Evolutionary conservation across 2,329 filamentous ascomycete species (phyloP).

Genomic region (Didymella exigua): DNA sequence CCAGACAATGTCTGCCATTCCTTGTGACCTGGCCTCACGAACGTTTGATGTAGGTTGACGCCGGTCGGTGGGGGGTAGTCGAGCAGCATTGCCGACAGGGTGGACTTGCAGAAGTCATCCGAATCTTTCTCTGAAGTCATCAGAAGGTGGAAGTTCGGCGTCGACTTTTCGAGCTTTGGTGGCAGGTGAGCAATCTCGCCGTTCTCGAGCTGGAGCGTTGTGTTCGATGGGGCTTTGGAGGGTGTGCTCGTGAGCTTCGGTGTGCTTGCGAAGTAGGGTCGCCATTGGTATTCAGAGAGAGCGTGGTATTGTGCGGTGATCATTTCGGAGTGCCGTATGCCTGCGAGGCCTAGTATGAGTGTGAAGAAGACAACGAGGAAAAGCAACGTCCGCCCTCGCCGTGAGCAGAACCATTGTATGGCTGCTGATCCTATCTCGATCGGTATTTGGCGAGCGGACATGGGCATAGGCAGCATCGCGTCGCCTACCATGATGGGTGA

Average conservation of each 20-base stretch:
- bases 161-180: conserved; percentile 38
- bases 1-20: conserved; percentile 55
- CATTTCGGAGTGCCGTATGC: conserved; percentile 21
- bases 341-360: conserved; percentile 23
- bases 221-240: conserved; percentile 41
- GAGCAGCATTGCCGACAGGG: conserved; percentile 63
- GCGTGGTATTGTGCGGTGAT: conserved; percentile 36
- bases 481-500: conserved; percentile 30
- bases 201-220: conserved; percentile 43
- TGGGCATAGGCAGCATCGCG: conserved; percentile 30
- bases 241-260: conserved; percentile 35
- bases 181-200: conserved; percentile 37
- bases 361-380: conserved; percentile 27
- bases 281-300: conserved; percentile 41
- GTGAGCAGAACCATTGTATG: conserved; percentile 36
- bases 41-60: conserved; percentile 52
- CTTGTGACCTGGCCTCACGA: conserved; percentile 33
- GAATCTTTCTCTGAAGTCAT: conserved; percentile 57
- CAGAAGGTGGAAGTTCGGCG: conserved; percentile 60
- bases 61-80: conserved; percentile 64
- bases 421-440: conserved; percentile 34
- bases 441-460: conserved; percentile 34
- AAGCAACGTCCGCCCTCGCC: conserved; percentile 38
- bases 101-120: conserved; percentile 61
- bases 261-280: conserved; percentile 29